A percentile compares a stretch with the other conserved stretches of the same genome.
These are phyloP conservation scores for Tylopilus cervinicoccineus DNA, from an alignment of 768 basidiomycete genomes.

Conservation along the genomic window DNA sequence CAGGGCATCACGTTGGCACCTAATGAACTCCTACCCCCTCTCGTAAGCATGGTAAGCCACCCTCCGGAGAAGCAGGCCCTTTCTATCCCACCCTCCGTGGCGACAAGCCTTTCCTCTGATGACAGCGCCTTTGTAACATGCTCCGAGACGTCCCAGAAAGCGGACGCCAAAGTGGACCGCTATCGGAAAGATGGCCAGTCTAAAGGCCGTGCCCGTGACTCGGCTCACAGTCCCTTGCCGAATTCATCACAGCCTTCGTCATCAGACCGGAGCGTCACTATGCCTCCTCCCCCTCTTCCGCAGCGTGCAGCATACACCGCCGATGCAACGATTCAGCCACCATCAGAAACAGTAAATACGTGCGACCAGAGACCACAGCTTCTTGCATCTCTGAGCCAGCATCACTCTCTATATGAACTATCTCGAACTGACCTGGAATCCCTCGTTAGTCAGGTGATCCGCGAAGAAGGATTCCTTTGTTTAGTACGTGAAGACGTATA, in stretches of 20 bases:
- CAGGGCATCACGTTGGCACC: constrained; percentile 1
- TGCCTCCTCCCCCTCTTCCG: constrained; percentile 33
- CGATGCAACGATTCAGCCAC: constrained; percentile 3
- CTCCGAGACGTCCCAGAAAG: constrained; percentile 19
- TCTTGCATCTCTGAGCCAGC: constrained; percentile 40
- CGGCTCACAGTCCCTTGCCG: constrained; percentile 23
- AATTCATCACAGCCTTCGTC: constrained; percentile 32
- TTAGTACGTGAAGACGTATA: constrained; percentile 47
- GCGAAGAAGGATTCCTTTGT: constrained; percentile 72
- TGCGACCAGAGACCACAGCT: constrained; percentile 20
- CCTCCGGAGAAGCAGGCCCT: background rate
- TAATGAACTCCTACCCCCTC: constrained; percentile 2
- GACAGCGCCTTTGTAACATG: constrained; percentile 26
- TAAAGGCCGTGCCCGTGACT: constrained; percentile 4
- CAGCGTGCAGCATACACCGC: constrained; percentile 8
- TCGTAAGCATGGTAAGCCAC: background rate
- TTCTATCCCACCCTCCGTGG: constrained; percentile 2
- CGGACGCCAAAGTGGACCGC: constrained; percentile 1
- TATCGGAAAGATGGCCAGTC: background rate
- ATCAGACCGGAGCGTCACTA: constrained; percentile 20
- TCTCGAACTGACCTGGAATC: constrained; percentile 49
- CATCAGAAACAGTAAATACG: constrained; percentile 5
- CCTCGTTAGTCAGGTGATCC: constrained; percentile 56
- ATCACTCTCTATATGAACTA: constrained; percentile 50
- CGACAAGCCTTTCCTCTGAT: constrained; percentile 22